Conservation (phyloP, 208 protist species). For the Trypanosoma cruzi region DNA sequence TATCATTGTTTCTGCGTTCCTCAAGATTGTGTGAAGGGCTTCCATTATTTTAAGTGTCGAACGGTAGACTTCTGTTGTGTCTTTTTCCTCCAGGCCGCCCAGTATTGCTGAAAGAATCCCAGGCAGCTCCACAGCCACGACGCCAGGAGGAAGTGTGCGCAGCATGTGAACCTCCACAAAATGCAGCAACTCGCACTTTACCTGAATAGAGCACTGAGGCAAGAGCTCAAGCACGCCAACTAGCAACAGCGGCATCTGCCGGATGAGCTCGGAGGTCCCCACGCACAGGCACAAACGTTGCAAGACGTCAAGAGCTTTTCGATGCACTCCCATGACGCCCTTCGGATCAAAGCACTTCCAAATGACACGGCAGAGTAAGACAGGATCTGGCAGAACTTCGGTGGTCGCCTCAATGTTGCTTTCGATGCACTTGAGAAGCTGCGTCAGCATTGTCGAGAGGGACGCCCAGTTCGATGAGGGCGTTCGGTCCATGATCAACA, state of each 20-base stretch:
- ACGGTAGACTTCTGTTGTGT: slow-evolving; percentile 55
- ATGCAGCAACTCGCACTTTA: slow-evolving; percentile 37
- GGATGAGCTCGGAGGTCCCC: slow-evolving; percentile 8
- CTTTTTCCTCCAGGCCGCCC: slow-evolving; percentile 57
- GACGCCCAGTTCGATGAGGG: slow-evolving; percentile 23
- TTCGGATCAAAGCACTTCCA: slow-evolving; percentile 47
- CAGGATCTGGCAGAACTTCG: slow-evolving; percentile 39
- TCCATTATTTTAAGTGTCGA: slow-evolving; percentile 40
- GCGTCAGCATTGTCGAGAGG: slow-evolving; percentile 18
- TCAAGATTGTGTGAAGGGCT: slow-evolving; percentile 15
- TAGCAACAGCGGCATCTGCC: slow-evolving; percentile 29
- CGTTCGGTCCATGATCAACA: slow-evolving; percentile 23
- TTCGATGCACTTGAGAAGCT: slow-evolving; percentile 23
- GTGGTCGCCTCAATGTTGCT: slow-evolving; percentile 29
- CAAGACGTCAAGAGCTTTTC: slow-evolving; percentile 61
- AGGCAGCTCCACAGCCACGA: slow-evolving; percentile 33
- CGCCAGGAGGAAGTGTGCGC: slow-evolving; percentile 28
- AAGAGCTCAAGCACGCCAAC: slow-evolving; percentile 44
- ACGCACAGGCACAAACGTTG: slow-evolving; percentile 15
- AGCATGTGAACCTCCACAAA: slow-evolving; percentile 37
- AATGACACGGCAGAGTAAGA: slow-evolving; percentile 41
- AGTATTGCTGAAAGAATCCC: slow-evolving; percentile 49
- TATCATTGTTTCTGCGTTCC: background rate
- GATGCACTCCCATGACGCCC: slow-evolving; percentile 66
- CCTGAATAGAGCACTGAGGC: slow-evolving; percentile 36